A percentile compares a stretch with the other conserved stretches of the same genome.
Evolutionary conservation across 352 stramenopile genomes (phyloP).

Genomic region (Phytophthora cryptogea): DNA sequence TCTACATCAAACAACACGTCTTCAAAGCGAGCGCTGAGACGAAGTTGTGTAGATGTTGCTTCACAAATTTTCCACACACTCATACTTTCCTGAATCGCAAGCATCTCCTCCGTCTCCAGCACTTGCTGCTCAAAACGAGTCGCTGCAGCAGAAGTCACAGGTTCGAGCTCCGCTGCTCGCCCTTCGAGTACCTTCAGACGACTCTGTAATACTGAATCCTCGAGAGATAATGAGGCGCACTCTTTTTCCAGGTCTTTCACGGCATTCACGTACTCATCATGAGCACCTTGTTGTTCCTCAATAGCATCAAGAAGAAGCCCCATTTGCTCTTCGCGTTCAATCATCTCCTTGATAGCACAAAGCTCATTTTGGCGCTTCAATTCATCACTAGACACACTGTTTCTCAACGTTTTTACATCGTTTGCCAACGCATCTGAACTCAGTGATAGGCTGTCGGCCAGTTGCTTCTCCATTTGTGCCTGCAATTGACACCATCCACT

Average conservation of each 20-base stretch:
- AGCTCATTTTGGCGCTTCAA: slow-evolving; percentile 61
- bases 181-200: slow-evolving; percentile 65
- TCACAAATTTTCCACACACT: slow-evolving; percentile 54
- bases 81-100: slow-evolving; percentile 56
- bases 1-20: slow-evolving; percentile 55
- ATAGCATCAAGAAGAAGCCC: slow-evolving; percentile 70
- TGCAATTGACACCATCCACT: slow-evolving; percentile 68
- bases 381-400: slow-evolving; percentile 37
- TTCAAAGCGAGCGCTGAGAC: slow-evolving; percentile 50
- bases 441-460: slow-evolving; percentile 42
- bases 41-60: slow-evolving; percentile 49
- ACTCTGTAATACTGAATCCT: slow-evolving; percentile 68
- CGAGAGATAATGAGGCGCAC: slow-evolving; percentile 63
- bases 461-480: slow-evolving; percentile 57
- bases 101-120: slow-evolving; percentile 52
- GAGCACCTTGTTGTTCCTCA: slow-evolving; percentile 73
- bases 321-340: slow-evolving; percentile 77
- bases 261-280: slow-evolving; percentile 60
- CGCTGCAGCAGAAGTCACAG: slow-evolving; percentile 36
- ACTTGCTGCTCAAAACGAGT: slow-evolving; percentile 44
- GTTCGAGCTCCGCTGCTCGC: slow-evolving; percentile 49
- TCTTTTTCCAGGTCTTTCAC: slow-evolving; percentile 64
- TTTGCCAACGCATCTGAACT: slow-evolving; percentile 42
- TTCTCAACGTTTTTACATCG: slow-evolving; percentile 52
- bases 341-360: slow-evolving; percentile 61